Conservation (phyloP, 306 rosid genomes). For the Ammopiptanthus mongolicus region DNA sequence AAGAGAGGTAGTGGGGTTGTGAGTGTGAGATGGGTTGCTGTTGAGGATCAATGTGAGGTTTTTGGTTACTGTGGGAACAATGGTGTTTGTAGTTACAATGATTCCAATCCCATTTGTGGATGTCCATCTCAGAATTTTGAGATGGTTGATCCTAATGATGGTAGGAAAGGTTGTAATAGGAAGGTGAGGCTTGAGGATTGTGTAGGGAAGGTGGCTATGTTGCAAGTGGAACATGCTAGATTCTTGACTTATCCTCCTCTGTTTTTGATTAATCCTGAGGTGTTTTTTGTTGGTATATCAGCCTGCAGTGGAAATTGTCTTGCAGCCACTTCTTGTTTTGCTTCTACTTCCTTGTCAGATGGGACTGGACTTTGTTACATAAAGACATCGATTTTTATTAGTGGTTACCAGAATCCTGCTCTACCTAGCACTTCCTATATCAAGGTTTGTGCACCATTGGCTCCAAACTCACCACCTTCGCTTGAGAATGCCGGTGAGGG, state of each 20-base stretch:
- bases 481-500: slow-evolving; percentile 17
- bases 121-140: slow-evolving; percentile 72
- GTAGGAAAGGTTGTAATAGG: slow-evolving; percentile 60
- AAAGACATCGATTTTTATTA: slow-evolving; percentile 35
- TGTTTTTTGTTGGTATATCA: slow-evolving; percentile 39
- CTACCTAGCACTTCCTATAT: slow-evolving; percentile 53
- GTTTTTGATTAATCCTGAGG: slow-evolving; percentile 30
- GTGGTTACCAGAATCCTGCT: slow-evolving; percentile 51
- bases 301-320: slow-evolving; percentile 62
- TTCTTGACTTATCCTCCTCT: slow-evolving; percentile 59
- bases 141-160: slow-evolving; percentile 53
- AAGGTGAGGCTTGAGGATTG: slow-evolving; percentile 48
- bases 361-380: slow-evolving; percentile 59
- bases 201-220: slow-evolving; percentile 40
- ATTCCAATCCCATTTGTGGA: slow-evolving; percentile 43
- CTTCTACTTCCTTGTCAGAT: slow-evolving; percentile 58
- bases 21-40: slow-evolving; percentile 58
- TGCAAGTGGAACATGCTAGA: slow-evolving; percentile 40
- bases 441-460: slow-evolving; percentile 56
- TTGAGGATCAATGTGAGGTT: slow-evolving; percentile 59
- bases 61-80: slow-evolving; percentile 67
- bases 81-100: slow-evolving; percentile 66
- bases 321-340: slow-evolving; percentile 44
- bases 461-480: slow-evolving; percentile 28
- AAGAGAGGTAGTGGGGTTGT: slow-evolving; percentile 35